Base-by-base conservation (phyloP, 768 basidiomycete species). In the Leccinum imitatum region DNA sequence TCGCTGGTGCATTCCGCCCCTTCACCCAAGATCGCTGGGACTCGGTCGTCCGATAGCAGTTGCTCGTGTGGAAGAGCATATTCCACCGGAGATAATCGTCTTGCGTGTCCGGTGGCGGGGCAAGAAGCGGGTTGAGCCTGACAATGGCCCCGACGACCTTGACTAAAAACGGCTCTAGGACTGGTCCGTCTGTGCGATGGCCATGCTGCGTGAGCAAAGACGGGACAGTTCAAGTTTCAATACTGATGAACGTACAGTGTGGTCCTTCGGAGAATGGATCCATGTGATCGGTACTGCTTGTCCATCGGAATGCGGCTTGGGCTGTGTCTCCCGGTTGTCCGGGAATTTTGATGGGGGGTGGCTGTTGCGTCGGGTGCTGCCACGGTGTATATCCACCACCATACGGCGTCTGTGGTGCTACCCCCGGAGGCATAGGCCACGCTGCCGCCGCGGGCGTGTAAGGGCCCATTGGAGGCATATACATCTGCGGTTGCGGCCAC, bases 71-170 rank as follows among this genome's bases (percentile, higher is more conserved):
- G 69, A 85, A 89, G 46, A 88, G 79, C 85, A 91, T 87, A 73
- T 89, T 87, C 88, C 89, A 91, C 51, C 81, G 83, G 48, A 91
- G 75, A 67, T 83, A 82, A 6, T 80, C 79, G 1, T 82, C 79
- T 5, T 74, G 65, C 4, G 71, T 69, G 9, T 78, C 77, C 0
- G 80, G 71, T 60, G 71, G 75, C 19, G 86, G 84, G 0, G 73
- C 66, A 15, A 91, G 75, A 25, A 90, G 77, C 0, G 90, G 88
- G 67, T 91, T 91, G 35, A 91, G 58, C 50, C 73, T 70, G 6
- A 86, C 63, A 6, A 64, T 61, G 1, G 83, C 84, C 0, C 75
- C 65, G 10, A 89, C 80, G 25, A 83, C 73, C 53, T 77, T 78
- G 17, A 80, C 70, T 19, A 87, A 69, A 63, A 87, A 82, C 0